These are phyloP conservation scores for Dactylellina drechsleri DNA, from an alignment of 2,329 filamentous ascomycete species.

Conservation along the genomic window DNA sequence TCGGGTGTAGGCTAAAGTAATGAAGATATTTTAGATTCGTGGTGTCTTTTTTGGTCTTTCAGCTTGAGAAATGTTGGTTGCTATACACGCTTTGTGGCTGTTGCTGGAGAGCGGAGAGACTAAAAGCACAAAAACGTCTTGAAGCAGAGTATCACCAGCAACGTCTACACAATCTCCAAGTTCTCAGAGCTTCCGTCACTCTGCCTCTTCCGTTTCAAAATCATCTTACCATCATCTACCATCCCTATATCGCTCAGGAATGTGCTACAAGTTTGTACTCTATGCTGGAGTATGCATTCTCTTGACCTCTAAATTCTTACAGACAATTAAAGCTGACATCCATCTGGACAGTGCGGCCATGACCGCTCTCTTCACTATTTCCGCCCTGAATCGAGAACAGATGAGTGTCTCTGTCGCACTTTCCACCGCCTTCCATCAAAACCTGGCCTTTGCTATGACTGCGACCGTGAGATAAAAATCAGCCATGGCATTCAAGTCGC, in stretches of 20 bases:
- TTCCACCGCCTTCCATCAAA: conserved; percentile 31
- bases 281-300: conserved; percentile 28
- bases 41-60: too few species aligned
- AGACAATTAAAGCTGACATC: not conserved
- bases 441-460: conserved; percentile 26
- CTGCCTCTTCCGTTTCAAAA: not conserved
- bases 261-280: conserved; percentile 48
- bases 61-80: too few species aligned
- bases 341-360: conserved; percentile 36
- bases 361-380: conserved; percentile 46
- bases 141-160: too few species aligned
- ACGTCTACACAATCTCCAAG: too few species aligned
- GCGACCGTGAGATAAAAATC: conserved; percentile 33
- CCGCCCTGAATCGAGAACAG: conserved; percentile 25
- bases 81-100: too few species aligned
- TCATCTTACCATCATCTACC: not conserved
- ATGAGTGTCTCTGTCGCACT: conserved; percentile 32
- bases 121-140: too few species aligned
- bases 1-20: too few species aligned
- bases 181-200: not conserved
- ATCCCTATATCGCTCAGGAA: not conserved
- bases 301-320: not conserved
- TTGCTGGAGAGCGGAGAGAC: too few species aligned
- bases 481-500: conserved; percentile 3
- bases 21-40: too few species aligned